Conservation (phyloP, 345 rosid species). For the Cochlearia excelsa region DNA sequence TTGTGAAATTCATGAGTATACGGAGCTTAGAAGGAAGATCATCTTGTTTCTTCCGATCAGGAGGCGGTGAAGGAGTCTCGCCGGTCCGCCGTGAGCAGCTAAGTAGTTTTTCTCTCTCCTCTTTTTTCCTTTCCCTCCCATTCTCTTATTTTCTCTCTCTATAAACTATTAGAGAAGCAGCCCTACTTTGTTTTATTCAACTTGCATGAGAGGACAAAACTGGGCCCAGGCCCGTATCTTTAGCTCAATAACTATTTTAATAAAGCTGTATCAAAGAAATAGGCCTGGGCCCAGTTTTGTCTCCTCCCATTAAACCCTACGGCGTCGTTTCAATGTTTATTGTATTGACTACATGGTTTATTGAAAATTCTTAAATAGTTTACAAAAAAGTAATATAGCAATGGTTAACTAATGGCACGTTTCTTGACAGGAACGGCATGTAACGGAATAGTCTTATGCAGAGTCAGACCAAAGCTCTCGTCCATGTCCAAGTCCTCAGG, state of each 20-base stretch:
- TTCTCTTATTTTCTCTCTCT: constrained; percentile 22
- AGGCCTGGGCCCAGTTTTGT: no score
- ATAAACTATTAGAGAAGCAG: background rate
- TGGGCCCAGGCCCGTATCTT: constrained; percentile 16
- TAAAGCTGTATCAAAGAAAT: no score
- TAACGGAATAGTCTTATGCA: constrained; percentile 36
- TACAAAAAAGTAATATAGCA: no score
- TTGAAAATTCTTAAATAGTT: no score
- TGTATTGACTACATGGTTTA: no score
- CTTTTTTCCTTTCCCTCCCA: constrained; percentile 79
- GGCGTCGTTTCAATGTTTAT: no score
- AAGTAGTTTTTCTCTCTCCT: constrained; percentile 82
- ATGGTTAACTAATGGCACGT: background rate
- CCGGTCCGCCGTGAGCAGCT: constrained; percentile 75
- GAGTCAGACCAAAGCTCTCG: constrained; percentile 32
- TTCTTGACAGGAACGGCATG: constrained; percentile 27
- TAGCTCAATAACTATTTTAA: background rate
- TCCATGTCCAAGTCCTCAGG: constrained; percentile 44
- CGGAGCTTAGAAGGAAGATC: constrained; percentile 83
- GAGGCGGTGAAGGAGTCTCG: constrained; percentile 76
- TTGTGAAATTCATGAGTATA: constrained; percentile 49
- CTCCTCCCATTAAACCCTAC: no score
- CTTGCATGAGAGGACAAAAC: background rate
- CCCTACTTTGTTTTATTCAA: background rate
- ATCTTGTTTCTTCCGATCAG: constrained; percentile 59